Percentiles rank a stretch among this genome's conserved stretches.
Evolutionary conservation across 345 rosid species (phyloP).

Genomic region (Syzygium aqueum): DNA sequence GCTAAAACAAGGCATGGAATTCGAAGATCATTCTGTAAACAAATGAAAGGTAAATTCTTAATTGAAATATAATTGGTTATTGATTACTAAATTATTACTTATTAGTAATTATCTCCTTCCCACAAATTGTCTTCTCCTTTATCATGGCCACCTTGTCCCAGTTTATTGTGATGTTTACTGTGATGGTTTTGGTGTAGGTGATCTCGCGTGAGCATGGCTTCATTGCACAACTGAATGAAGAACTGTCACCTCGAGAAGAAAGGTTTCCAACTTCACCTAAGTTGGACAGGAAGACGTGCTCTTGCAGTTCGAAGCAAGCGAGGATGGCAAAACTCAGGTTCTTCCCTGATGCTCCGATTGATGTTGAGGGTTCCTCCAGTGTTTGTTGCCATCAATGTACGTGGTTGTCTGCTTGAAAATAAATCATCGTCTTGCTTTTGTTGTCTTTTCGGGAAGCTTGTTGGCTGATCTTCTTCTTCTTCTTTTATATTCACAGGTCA

Average conservation of each 20-base stretch:
- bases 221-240: conserved; percentile 89
- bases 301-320: conserved; percentile 75
- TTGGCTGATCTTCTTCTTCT: background rate
- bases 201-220: conserved; percentile 76
- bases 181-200: conserved; percentile 35
- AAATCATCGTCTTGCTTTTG: background rate
- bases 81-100: too few species aligned
- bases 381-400: conserved; percentile 90
- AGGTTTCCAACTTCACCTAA: conserved; percentile 87
- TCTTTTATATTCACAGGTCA: conserved; percentile 42
- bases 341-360: conserved; percentile 49
- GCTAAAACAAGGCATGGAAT: background rate
- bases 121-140: background rate
- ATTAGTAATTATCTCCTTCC: background rate
- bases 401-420: background rate
- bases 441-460: background rate
- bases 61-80: background rate
- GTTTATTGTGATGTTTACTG: background rate
- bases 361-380: conserved; percentile 53
- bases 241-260: conserved; percentile 87
- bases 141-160: background rate
- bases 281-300: conserved; percentile 91
- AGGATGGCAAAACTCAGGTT: conserved; percentile 46
- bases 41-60: background rate
- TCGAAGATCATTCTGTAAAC: background rate